Conservation (phyloP, 148 eudicot species). For the Polygonum maritimum region DNA sequence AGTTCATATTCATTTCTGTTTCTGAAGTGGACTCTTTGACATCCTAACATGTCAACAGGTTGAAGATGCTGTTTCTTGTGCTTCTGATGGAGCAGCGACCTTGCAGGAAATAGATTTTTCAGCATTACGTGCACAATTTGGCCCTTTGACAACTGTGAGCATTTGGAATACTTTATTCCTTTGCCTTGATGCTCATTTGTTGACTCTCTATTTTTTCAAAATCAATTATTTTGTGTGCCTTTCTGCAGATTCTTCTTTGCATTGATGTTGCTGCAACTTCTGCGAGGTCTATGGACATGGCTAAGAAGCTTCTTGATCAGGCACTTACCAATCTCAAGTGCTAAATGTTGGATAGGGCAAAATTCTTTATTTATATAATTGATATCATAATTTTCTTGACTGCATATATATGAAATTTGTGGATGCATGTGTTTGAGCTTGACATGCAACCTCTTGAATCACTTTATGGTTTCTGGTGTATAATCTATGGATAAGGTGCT, state of each 20-base stretch:
- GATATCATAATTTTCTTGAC: neutral
- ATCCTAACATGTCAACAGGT: conserved; percentile 31
- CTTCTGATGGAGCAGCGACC: conserved; percentile 60
- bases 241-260: conserved; percentile 75
- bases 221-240: conserved; percentile 2
- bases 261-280: conserved; percentile 90
- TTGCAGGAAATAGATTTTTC: conserved; percentile 80
- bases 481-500: neutral
- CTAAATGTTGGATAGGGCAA: neutral
- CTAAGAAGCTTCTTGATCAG: conserved; percentile 78
- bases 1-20: neutral
- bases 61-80: conserved; percentile 84
- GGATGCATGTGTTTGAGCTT: neutral
- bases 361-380: neutral
- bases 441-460: neutral
- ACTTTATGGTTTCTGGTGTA: neutral
- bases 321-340: conserved; percentile 28
- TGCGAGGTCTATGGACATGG: conserved; percentile 51
- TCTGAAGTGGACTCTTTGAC: neutral
- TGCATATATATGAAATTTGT: neutral
- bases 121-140: conserved; percentile 70
- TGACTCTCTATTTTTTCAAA: neutral
- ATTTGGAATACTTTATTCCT: neutral
- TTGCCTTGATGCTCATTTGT: conserved; percentile 2
- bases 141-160: conserved; percentile 82